Base-by-base conservation (phyloP, 148 eudicot genomes). In the Suaeda aralocaspica region DNA sequence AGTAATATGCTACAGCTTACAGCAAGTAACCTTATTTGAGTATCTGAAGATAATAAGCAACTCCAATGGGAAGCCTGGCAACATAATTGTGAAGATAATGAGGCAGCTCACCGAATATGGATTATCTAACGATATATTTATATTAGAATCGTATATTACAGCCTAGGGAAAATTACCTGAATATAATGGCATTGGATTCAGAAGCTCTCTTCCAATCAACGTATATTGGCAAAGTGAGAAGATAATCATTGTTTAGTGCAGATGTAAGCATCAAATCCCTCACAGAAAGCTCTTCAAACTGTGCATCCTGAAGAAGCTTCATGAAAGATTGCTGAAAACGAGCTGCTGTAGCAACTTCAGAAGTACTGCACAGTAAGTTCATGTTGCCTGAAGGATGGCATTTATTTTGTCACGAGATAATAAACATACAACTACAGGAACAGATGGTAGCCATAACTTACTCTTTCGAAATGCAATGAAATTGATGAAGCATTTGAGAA, bases 181-280 rank as follows among this genome's bases (percentile, higher is more conserved):
- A 92, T 79, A 93, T 85, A 74, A 93, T 87, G 64, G 92, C 90
- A 80, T 84, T 87, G 21, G 98, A 87, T 70, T 87, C 88, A 24
- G 88, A 82, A 66, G 96, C 92, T 79, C 69, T 90, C 83, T 88
- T 91, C 98, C 98, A 93, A 80, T 93, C 98, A 76, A 93, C 89
- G 81, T 87, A 85, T 76, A 93, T 78, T 30, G 98, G 98, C 80
- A 93, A 80, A 26, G 90, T 93, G 51, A 93, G 92, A 39, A 93
- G 90, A 78, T 90, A 93, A 80, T 93, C 98, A 55, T 83, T 87
- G 74, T 93, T 93, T 52, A 93, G 77, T 24, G 96, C 85, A 56
- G 98, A 88, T 24, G 98, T 88, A 81, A 93, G 72, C 84, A 78
- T 77, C 80, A 93, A 79, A 81, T 93, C 98, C 69, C 92, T 83